Evolutionary conservation across 306 rosid genomes (phyloP).

Genomic region (Trifolium fragiferum): DNA sequence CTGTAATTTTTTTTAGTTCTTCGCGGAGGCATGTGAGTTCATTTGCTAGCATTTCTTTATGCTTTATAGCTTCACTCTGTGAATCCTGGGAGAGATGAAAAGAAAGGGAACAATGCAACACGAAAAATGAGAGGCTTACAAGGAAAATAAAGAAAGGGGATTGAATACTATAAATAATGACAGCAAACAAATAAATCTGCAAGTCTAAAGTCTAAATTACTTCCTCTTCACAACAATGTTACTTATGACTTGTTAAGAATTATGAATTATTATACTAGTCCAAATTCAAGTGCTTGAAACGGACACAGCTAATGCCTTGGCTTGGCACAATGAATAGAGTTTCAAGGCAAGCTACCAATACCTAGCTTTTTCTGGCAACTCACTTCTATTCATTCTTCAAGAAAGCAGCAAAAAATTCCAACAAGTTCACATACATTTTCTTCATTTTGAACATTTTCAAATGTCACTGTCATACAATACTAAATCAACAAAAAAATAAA

Average conservation of each 20-base stretch:
- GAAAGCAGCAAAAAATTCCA: not conserved
- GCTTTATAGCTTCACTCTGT: conserved; percentile 63
- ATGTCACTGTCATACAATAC: not conserved
- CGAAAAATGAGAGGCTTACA: not conserved
- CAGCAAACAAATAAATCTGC: not conserved
- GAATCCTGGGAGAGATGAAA: conserved; percentile 61
- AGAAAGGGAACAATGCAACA: not conserved
- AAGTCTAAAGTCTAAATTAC: conserved; percentile 17
- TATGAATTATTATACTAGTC: not conserved
- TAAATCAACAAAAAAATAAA: not conserved
- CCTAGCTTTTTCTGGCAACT: not conserved
- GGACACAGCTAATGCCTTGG: conserved; percentile 1
- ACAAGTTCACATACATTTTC: not conserved
- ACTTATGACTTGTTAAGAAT: not conserved
- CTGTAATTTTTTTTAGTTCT: conserved; percentile 77
- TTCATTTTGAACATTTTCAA: conserved; percentile 1
- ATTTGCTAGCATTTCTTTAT: conserved; percentile 56
- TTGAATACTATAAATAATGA: not conserved
- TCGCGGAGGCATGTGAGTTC: conserved; percentile 73
- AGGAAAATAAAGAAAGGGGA: conserved; percentile 2
- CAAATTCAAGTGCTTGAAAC: conserved; percentile 29
- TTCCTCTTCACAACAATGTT: conserved; percentile 17
- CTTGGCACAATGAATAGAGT: conserved; percentile 29
- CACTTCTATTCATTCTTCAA: conserved; percentile 2
- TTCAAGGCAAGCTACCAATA: conserved; percentile 8